Evolutionary conservation across 495 filamentous ascomycete genomes (phyloP), one percentile per base, ranked within the genome.

Genomic region (Podospora pseudoanserina): DNA sequence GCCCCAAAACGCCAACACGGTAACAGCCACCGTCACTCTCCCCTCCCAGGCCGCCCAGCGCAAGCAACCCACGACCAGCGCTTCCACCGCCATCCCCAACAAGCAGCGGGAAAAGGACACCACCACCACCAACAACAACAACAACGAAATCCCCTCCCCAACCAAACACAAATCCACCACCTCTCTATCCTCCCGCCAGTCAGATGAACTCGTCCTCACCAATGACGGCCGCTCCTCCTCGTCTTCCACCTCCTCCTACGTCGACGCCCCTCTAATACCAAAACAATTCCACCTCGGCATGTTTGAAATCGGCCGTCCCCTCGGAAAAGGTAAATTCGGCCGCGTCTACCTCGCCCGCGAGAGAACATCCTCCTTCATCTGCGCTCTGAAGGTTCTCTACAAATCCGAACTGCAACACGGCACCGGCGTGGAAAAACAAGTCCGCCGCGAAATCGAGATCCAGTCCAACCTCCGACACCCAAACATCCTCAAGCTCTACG

Each of bases 251-350:
- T 28, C 18, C 23, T 26, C 15, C 30, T 75, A 84, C 26, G 80
- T 89, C 66, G 87, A 88, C 66, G 83, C 88, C 63, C 87, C 92
- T 6, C 61, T 75, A n/a, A 65, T 68, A 5, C 73, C 74, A n/a
- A 94, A 91, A 72, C 86, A 93, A 64, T 92, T 95, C 76, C 93
- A 97, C 71, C 89, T 99, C 2, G 93, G 94, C 77, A 98, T 99
- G 95, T 99, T 99, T 74, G 95, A 99, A 74, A 98, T 99, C 72
- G 95, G 95, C 11, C 91, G 94, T 60, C 96, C 95, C 2, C 82
- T 99, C 5, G 95, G 95, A 9, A 99, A 98, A 78, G 95, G 95
- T 65, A 99, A 99, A 78, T 99, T 98, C 75, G 95, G 95, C 4
- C 87, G 96, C 59, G 95, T 99, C 1, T 99, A 99, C 76, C 87